A percentile compares a stretch with the other conserved stretches of the same genome.
Evolutionary conservation across 345 rosid genomes (phyloP).

Genomic region (Ceriops tagal): DNA sequence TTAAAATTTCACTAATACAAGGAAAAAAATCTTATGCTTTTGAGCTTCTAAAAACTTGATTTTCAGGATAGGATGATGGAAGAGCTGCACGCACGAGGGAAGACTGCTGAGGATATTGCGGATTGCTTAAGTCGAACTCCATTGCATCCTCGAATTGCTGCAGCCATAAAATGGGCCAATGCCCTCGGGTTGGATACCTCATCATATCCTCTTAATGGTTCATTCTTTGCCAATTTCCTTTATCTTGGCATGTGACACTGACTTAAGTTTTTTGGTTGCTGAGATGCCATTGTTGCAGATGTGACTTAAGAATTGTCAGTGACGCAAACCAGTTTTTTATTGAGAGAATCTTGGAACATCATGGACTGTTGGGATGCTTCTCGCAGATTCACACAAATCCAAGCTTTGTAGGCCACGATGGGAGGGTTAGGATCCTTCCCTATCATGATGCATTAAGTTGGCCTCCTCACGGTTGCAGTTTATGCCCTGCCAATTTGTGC

Average conservation of each 20-base stretch:
- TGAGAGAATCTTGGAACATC: constrained; percentile 67
- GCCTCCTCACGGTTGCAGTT: constrained; percentile 53
- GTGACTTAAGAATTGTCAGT: constrained; percentile 71
- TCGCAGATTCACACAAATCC: constrained; percentile 65
- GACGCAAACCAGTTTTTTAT: constrained; percentile 82
- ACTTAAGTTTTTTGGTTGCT: constrained; percentile 14
- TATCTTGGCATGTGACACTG: constrained; percentile 1
- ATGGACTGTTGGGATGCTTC: constrained; percentile 56
- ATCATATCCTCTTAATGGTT: not conserved
- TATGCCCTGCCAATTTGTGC: constrained; percentile 73
- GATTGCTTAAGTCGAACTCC: constrained; percentile 53
- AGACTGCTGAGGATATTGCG: constrained; percentile 50
- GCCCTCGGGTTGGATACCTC: constrained; percentile 38
- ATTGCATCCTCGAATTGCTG: constrained; percentile 38
- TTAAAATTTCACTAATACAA: too few relatives aligned
- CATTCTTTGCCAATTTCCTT: not conserved
- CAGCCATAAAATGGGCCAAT: constrained; percentile 55
- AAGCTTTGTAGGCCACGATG: constrained; percentile 40
- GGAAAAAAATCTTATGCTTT: too few relatives aligned
- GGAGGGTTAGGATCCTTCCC: constrained; percentile 55
- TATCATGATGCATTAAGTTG: constrained; percentile 41
- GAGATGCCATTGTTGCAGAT: constrained; percentile 35
- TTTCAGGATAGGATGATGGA: constrained; percentile 79
- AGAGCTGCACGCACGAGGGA: constrained; percentile 73
- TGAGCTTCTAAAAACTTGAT: too few relatives aligned